phyloP scores from a whole-genome alignment of 2,329 filamentous ascomycete genomes.

The Seiridium unicorne region DNA sequence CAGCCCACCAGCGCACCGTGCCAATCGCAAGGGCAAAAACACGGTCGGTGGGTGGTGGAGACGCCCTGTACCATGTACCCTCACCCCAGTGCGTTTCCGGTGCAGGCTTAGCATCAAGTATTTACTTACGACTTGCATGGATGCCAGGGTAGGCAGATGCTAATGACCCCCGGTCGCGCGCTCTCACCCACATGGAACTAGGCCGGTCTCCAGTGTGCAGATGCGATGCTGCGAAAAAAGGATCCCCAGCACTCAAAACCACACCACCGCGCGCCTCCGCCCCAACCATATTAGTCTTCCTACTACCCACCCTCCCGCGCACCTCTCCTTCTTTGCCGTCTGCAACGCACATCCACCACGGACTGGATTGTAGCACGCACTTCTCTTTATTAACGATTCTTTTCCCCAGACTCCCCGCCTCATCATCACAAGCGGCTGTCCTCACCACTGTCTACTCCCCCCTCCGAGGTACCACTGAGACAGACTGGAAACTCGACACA shows the following conservation, averaged over 20 bases:
- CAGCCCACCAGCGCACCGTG: too few species aligned
- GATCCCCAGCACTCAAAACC: slow-evolving; percentile 1
- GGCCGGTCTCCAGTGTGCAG: too few species aligned
- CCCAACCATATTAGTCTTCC: slow-evolving; percentile 8
- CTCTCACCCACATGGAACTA: not conserved
- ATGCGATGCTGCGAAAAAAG: not conserved
- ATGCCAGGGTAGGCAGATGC: not conserved
- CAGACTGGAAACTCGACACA: not conserved
- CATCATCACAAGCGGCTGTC: not conserved
- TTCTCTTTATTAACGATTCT: not conserved
- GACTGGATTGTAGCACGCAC: not conserved
- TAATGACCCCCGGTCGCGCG: not conserved
- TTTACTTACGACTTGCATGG: not conserved
- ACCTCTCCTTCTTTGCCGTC: not conserved
- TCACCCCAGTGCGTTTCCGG: not conserved
- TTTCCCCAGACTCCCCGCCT: not conserved
- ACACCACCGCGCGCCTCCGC: slow-evolving; percentile 4
- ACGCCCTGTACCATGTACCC: not conserved
- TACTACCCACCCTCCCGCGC: slow-evolving; percentile 3
- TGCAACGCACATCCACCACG: not conserved
- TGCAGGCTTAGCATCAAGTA: not conserved
- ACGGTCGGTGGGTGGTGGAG: too few species aligned
- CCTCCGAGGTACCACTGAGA: not conserved
- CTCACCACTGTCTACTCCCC: not conserved
- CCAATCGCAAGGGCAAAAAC: too few species aligned